Base-by-base conservation (phyloP, 495 filamentous ascomycete species). In the Trichoderma asperelloides region DNA sequence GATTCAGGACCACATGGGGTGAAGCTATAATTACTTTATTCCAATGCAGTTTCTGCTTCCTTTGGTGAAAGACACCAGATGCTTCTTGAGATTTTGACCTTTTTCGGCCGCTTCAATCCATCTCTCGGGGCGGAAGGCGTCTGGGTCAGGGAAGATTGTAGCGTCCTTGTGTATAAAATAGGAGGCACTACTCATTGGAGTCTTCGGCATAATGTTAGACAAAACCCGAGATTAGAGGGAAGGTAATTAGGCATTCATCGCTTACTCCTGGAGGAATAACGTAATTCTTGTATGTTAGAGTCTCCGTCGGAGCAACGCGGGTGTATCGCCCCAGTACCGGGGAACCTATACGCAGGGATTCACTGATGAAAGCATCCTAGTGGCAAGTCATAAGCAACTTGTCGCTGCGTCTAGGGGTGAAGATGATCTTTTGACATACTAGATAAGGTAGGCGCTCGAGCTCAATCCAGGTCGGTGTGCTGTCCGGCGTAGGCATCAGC, bases 401-500 rank as follows among this genome's bases (percentile, higher is more conserved):
- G 16, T 43, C 41, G 16, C 67, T 3, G 62, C 40, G 30, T 16
- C 49, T 15, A n/a, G 15, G 40, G 9, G 11, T 25, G 33, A n/a
- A 63, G 25, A n/a, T 55, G 30, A 11, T 21, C 51, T 55, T 49
- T 18, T 2, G 3, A 69, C 70, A 51, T 63, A 73, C 70, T n/a
- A 87, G 68, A 69, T 85, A 85, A 0, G 85, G 82, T 27, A 87
- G 71, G 30, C 77, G 65, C 66, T 87, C 83, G 27, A 87, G 74
- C 37, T 80, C 73, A 25, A 67, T 66, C 77, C 75, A 81, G 8
- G 77, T 68, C 13, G 74, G 71, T 37, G 70, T 67, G 1, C 66
- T 55, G 18, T 65, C 39, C 15, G 70, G 21, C 30, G 71, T 65
- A 0, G 74, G 72, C 51, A 79, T 69, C 0, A 76, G 71, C 23